These are phyloP conservation scores for Eimeria sp. DNA, from an alignment of 169 alveolate genomes.

Conservation along the genomic window DNA sequence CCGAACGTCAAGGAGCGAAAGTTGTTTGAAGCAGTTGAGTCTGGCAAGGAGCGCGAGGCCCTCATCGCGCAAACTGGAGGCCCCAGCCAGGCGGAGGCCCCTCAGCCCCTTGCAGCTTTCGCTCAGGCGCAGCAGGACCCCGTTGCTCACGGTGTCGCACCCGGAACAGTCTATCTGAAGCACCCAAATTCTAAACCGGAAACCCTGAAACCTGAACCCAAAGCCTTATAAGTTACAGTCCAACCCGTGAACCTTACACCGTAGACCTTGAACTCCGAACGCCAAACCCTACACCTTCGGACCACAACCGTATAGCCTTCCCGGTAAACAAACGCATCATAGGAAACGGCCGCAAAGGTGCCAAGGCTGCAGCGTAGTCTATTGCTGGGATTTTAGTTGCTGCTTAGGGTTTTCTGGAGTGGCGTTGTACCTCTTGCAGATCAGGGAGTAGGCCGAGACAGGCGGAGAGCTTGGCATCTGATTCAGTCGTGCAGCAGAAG, in stretches of 20 bases:
- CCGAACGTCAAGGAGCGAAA: background rate
- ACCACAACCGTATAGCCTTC: no score
- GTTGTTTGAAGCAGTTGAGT: background rate
- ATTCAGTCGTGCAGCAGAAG: constrained; percentile 1
- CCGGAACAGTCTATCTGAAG: background rate
- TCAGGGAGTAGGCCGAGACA: constrained; percentile 40
- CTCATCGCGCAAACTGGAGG: background rate
- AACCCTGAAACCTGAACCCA: background rate
- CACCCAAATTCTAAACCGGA: background rate
- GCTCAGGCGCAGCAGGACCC: constrained; percentile 27
- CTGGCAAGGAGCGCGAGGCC: background rate
- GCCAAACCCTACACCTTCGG: background rate
- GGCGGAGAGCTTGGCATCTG: background rate
- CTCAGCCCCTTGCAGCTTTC: constrained; percentile 17
- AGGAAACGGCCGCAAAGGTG: no score
- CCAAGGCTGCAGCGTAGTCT: no score
- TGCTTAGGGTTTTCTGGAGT: background rate
- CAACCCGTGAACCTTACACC: background rate
- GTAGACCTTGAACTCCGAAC: constrained; percentile 15
- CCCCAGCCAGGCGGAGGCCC: background rate
- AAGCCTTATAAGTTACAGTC: background rate
- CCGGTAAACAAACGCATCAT: no score
- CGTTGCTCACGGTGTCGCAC: constrained; percentile 7
- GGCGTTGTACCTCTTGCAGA: constrained; percentile 16
- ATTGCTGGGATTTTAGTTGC: background rate